These are phyloP conservation scores for Trichoderma asperellum DNA, from an alignment of 2,329 filamentous ascomycete genomes.

Conservation along the genomic window DNA sequence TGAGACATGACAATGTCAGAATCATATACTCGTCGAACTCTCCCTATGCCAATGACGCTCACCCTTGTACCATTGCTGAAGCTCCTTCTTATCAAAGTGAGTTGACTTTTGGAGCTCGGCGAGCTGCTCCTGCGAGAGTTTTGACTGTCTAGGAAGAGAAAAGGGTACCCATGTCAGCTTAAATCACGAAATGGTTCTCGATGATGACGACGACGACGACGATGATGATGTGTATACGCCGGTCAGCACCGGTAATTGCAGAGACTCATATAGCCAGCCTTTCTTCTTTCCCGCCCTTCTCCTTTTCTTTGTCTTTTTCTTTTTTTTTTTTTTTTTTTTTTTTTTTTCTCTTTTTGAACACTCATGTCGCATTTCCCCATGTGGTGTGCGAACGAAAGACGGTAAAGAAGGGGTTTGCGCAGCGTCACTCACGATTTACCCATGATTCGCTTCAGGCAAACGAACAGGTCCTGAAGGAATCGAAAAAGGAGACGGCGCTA, in stretches of 20 bases:
- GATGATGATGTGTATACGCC: not conserved
- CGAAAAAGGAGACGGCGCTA: constrained; percentile 1
- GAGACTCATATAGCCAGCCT: not conserved
- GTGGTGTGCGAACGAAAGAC: constrained; percentile 7
- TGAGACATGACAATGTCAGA: not conserved
- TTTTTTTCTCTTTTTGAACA: not conserved
- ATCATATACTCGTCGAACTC: not conserved
- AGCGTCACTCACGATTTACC: constrained; percentile 29
- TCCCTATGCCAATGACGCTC: constrained; percentile 38
- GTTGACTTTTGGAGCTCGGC: constrained; percentile 94
- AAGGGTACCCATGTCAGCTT: constrained; percentile 6
- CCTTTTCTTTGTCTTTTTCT: not conserved
- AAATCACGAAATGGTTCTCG: not conserved
- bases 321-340: too few relatives aligned
- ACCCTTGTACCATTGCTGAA: constrained; percentile 99
- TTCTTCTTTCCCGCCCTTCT: not conserved
- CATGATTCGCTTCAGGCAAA: constrained; percentile 10
- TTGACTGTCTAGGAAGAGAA: constrained; percentile 75
- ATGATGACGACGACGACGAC: not conserved
- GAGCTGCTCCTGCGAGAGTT: constrained; percentile 95
- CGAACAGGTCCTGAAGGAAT: not conserved
- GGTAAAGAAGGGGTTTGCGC: not conserved
- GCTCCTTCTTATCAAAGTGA: constrained; percentile 98
- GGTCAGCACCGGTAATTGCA: not conserved
- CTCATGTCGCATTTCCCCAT: not conserved